phyloP scores from a whole-genome alignment of 805 yeast genomes.

The Candida andamanensis region DNA sequence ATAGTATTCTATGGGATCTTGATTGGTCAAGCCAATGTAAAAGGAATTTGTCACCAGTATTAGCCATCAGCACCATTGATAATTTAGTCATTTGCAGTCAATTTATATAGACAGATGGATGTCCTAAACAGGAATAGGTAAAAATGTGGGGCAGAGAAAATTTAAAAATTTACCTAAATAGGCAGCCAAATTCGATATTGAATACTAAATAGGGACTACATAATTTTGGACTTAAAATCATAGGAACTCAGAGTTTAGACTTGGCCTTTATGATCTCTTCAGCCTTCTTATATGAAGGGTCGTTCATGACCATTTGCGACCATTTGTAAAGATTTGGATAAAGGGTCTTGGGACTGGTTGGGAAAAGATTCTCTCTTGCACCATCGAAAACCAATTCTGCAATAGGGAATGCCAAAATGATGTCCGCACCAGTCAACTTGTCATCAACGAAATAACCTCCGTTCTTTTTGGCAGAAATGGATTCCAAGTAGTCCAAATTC shows the following conservation, averaged over 20 bases:
- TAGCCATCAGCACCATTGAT: too few relatives aligned
- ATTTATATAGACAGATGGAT: not conserved
- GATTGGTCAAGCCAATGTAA: conserved; percentile 45
- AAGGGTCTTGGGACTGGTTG: conserved; percentile 3
- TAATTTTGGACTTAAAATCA: not conserved
- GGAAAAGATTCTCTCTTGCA: conserved; percentile 17
- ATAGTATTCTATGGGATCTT: conserved; percentile 55
- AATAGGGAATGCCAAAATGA: conserved; percentile 47
- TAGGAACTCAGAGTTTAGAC: not conserved
- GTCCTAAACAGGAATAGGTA: conserved; percentile 2
- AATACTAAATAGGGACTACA: not conserved
- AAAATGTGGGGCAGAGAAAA: too few relatives aligned
- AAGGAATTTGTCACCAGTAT: conserved; percentile 11
- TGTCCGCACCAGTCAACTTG: conserved; percentile 51
- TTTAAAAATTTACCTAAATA: conserved; percentile 2
- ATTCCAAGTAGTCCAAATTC: conserved; percentile 26
- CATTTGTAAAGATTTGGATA: conserved; percentile 23
- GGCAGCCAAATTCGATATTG: not conserved
- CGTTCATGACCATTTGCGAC: conserved; percentile 11
- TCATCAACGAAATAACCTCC: conserved; percentile 43
- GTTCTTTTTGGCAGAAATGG: conserved; percentile 20
- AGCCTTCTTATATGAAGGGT: conserved; percentile 6
- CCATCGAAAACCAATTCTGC: conserved; percentile 20
- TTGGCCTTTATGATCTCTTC: conserved; percentile 3
- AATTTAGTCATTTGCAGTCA: conserved; percentile 1